Conservation (phyloP, 2,329 filamentous ascomycete genomes). For the Harringtonia aguacate region DNA sequence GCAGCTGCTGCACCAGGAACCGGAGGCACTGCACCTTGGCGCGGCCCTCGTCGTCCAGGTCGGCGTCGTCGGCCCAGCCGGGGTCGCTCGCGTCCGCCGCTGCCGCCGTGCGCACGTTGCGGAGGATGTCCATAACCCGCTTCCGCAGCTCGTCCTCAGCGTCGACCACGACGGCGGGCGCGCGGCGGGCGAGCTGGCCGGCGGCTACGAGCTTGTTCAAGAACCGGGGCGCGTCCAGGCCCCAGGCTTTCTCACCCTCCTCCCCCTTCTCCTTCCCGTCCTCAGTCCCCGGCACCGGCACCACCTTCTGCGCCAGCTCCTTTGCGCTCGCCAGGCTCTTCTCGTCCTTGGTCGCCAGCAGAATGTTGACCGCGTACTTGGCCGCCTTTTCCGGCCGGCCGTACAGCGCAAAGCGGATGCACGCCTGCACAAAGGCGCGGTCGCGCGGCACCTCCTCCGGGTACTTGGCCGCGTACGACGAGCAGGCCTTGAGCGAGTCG, state of each 20-base stretch:
- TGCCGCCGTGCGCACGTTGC: conserved; percentile 51
- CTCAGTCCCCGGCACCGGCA: too few species aligned
- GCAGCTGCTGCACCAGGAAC: conserved; percentile 75
- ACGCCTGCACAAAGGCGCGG: conserved; percentile 67
- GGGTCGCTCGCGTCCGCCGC: conserved; percentile 28
- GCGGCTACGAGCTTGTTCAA: conserved; percentile 63
- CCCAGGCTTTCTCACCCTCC: too few species aligned
- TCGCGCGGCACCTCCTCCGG: conserved; percentile 74
- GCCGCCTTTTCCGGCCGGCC: conserved; percentile 73
- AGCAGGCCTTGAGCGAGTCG: conserved; percentile 87
- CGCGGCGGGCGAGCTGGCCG: conserved; percentile 65
- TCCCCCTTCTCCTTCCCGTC: too few species aligned
- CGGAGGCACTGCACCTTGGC: conserved; percentile 79
- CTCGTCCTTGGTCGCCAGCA: conserved; percentile 63
- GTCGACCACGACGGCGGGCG: conserved; percentile 61
- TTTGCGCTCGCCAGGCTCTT: conserved; percentile 75
- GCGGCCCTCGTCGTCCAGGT: conserved; percentile 68
- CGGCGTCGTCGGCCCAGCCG: conserved; percentile 54
- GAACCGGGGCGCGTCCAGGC: conserved; percentile 63
- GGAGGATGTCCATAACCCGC: conserved; percentile 65
- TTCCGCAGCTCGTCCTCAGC: conserved; percentile 68
- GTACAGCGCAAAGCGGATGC: conserved; percentile 74
- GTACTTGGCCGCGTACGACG: conserved; percentile 80
- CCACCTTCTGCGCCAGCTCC: conserved; percentile 67
- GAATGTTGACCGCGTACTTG: conserved; percentile 87